Conservation (phyloP, 1,284 basidiomycete species). For the Irpex lacteus region DNA sequence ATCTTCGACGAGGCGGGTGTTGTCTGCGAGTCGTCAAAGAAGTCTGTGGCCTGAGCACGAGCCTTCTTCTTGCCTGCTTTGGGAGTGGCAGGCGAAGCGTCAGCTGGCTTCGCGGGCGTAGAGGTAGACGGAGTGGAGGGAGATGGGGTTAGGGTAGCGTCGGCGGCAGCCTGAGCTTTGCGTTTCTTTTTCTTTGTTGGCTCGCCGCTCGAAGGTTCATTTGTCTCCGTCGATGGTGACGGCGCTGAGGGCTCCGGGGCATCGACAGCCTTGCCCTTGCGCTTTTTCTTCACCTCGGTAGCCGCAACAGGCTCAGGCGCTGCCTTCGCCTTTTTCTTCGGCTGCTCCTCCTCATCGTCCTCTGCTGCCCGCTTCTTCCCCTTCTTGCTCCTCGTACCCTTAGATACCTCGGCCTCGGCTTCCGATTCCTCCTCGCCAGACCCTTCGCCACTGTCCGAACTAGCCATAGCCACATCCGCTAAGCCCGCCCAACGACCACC, state of each 20-base stretch:
- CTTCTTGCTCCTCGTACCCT: slow-evolving; percentile 26
- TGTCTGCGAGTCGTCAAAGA: slow-evolving; percentile 22
- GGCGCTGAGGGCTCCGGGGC: no score
- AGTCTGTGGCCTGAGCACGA: slow-evolving; percentile 27
- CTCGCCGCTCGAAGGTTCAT: neutral
- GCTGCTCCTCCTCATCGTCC: slow-evolving; percentile 25
- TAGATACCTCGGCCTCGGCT: slow-evolving; percentile 9
- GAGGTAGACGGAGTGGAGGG: neutral
- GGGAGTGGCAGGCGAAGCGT: slow-evolving; percentile 13
- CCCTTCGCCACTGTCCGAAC: slow-evolving; percentile 25
- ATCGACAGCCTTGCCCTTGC: slow-evolving; percentile 13
- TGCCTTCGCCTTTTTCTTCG: slow-evolving; percentile 33
- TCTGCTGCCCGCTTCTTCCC: slow-evolving; percentile 42
- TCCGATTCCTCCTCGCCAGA: slow-evolving; percentile 28
- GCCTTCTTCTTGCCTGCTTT: slow-evolving; percentile 17
- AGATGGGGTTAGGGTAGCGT: neutral
- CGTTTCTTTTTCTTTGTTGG: slow-evolving; percentile 20
- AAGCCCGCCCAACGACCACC: slow-evolving; percentile 65
- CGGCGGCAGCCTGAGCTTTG: slow-evolving; percentile 9
- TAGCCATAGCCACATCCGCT: slow-evolving; percentile 31
- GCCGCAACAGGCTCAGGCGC: neutral
- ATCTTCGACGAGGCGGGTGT: slow-evolving; percentile 7
- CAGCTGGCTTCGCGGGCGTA: slow-evolving; percentile 3
- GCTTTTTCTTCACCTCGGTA: slow-evolving; percentile 15
- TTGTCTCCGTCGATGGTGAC: neutral